These are phyloP conservation scores for Calonectria hawksworthii DNA, from an alignment of 2,329 filamentous ascomycete species.

Conservation along the genomic window DNA sequence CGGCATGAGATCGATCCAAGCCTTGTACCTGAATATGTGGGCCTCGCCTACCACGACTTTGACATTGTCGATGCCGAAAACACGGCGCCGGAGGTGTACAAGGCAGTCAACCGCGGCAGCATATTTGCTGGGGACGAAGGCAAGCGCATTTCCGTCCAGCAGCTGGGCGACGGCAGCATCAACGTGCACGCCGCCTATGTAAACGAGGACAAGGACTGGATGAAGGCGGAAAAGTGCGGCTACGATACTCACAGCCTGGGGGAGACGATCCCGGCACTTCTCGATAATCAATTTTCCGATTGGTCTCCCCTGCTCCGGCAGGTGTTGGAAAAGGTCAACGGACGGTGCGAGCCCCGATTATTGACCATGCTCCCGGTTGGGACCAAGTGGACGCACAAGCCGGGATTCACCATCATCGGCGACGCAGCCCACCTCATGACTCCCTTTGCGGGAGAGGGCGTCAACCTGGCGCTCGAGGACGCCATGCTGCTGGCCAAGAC, in stretches of 20 bases:
- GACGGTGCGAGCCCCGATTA: constrained; percentile 55
- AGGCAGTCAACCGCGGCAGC: constrained; percentile 62
- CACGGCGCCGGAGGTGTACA: constrained; percentile 58
- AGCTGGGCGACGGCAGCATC: constrained; percentile 64
- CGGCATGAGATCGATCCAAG: constrained; percentile 50
- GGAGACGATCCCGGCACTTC: constrained; percentile 54
- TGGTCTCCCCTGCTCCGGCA: constrained; percentile 60
- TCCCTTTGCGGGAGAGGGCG: constrained; percentile 70
- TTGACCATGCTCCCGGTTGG: constrained; percentile 69
- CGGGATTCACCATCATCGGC: constrained; percentile 68
- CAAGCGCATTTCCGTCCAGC: constrained; percentile 54
- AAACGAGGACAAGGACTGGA: constrained; percentile 56
- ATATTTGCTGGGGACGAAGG: constrained; percentile 60
- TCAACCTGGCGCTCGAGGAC: constrained; percentile 71
- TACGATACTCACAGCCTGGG: constrained; percentile 58
- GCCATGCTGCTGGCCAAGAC: constrained; percentile 62
- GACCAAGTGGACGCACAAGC: constrained; percentile 60
- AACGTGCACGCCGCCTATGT: constrained; percentile 55
- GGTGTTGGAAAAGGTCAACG: constrained; percentile 57
- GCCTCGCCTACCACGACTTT: constrained; percentile 60
- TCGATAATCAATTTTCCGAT: constrained; percentile 51
- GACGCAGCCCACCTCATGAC: constrained; percentile 74
- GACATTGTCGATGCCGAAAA: constrained; percentile 56
- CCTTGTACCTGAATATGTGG: constrained; percentile 60
- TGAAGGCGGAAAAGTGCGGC: constrained; percentile 54